Conservation (phyloP, 2,329 filamentous ascomycete genomes). For the Pestalotiopsis sp. region DNA sequence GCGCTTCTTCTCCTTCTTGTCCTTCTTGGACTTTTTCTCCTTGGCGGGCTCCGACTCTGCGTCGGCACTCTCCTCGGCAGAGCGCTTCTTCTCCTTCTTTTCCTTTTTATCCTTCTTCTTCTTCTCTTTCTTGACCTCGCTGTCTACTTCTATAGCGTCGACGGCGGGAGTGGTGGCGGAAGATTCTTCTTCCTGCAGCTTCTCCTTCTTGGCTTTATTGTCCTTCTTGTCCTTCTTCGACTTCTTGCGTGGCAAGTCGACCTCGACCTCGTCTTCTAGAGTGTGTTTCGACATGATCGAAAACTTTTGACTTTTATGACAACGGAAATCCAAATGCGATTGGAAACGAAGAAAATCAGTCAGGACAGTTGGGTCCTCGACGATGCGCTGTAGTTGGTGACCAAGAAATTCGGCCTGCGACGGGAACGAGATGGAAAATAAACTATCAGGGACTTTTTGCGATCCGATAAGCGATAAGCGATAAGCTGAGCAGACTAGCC, state of each 20-base stretch:
- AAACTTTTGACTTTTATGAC: background rate
- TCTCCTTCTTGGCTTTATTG: conserved; percentile 31
- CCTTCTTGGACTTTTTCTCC: conserved; percentile 33
- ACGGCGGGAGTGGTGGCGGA: conserved; percentile 17
- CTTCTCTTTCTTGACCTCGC: conserved; percentile 21
- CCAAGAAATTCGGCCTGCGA: background rate
- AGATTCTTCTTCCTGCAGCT: conserved; percentile 13
- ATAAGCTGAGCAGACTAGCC: background rate
- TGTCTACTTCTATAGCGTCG: conserved; percentile 19
- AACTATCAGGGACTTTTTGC: conserved; percentile 4
- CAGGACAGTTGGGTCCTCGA: background rate
- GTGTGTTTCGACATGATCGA: conserved; percentile 31
- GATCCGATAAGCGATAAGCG: conserved; percentile 10
- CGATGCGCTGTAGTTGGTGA: background rate
- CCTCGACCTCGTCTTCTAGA: conserved; percentile 31
- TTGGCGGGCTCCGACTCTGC: conserved; percentile 18
- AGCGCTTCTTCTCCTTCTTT: conserved; percentile 30
- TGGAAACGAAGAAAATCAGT: background rate
- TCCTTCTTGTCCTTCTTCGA: conserved; percentile 40
- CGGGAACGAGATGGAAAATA: background rate
- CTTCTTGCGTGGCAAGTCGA: conserved; percentile 36
- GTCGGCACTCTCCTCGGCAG: conserved; percentile 19
- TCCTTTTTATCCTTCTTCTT: conserved; percentile 32
- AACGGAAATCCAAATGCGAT: background rate
- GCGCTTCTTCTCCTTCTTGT: conserved; percentile 33